Evolutionary conservation across 768 basidiomycete species (phyloP).

Genomic region (Pisolithus sp.): DNA sequence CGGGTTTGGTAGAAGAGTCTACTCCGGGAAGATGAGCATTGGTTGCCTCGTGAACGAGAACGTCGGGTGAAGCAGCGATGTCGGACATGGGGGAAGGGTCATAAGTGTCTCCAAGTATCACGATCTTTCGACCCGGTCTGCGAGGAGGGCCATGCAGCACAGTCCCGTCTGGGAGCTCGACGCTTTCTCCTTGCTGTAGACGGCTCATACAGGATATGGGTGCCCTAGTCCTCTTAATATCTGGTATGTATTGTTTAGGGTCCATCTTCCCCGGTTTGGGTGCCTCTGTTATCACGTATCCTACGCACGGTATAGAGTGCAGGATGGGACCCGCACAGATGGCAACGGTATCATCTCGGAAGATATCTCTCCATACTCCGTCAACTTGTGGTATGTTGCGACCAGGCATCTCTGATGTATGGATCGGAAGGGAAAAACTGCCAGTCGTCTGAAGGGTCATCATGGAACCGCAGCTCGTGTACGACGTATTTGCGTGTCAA

Average conservation of each 20-base stretch:
- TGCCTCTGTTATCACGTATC: conserved; percentile 67
- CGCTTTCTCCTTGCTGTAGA: conserved; percentile 57
- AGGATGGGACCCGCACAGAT: conserved; percentile 73
- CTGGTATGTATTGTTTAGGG: conserved; percentile 57
- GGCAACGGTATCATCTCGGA: conserved; percentile 45
- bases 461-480: conserved; percentile 68
- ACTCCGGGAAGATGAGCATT: conserved; percentile 74
- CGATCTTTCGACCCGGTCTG: conserved; percentile 67
- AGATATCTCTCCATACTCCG: conserved; percentile 65
- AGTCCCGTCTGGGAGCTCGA: conserved; percentile 67
- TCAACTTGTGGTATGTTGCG: conserved; percentile 54
- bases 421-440: conserved; percentile 39
- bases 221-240: conserved; percentile 63
- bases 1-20: conserved; percentile 50
- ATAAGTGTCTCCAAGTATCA: conserved; percentile 80
- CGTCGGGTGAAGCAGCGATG: conserved; percentile 58
- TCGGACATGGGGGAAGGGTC: conserved; percentile 64
- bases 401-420: conserved; percentile 55
- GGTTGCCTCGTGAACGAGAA: conserved; percentile 86
- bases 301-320: conserved; percentile 78
- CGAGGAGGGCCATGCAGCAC: conserved; percentile 59
- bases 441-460: conserved; percentile 53
- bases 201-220: conserved; percentile 61
- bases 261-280: conserved; percentile 75
- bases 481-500: conserved; percentile 68